Base-by-base conservation (phyloP, 805 yeast species). In the Ogataea chonburiensis region DNA sequence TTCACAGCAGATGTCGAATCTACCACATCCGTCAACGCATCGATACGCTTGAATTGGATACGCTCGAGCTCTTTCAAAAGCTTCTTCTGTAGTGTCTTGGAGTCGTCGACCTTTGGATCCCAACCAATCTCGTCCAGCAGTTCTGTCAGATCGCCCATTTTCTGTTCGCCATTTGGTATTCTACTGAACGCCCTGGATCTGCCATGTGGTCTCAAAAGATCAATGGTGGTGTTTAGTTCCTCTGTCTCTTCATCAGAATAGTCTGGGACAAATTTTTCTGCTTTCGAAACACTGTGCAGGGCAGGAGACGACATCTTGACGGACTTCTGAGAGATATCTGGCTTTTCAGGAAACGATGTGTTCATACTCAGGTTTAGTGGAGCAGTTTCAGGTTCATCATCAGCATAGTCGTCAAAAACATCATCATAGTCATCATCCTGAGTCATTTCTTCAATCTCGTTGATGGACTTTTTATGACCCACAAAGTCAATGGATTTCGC, bases 111-210 rank as follows among this genome's bases (percentile, higher is more conserved):
- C 5, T 42, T 38, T 2, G 80, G 71, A 18, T 73, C 73, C 93
- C 96, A 91, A 20, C 79, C 77, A 15, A 88, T 70, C 43, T 85
- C 91, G 18, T 82, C 86, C 39, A 89, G 72, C 10, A 86, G 58
- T 42, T 86, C 94, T 31, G 79, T 81, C 19, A 72, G 53, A 37
- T 70, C 77, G 16, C 38, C 44, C 8, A 40, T 42, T 14, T 45
- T 43, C 13, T 51, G 46, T n/a, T 37, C 39, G 5, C 37, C 48
- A 5, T 47, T 45, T 3, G 50, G 49, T 2, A 47, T 51, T 22
- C 63, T 46, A 22, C 60, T 57, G 26, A 56, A 55, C 2, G 64
- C 59, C 33, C 64, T 45, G 1, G 61, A 52, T 37, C 61, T 45
- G 1, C 56, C 50, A 38, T 47, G 52, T 10, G 53, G 49, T 17